Percentiles rank a stretch among this genome's conserved stretches.
phyloP scores from a whole-genome alignment of 2,329 filamentous ascomycete species.

The Byssochlamys sp. region DNA sequence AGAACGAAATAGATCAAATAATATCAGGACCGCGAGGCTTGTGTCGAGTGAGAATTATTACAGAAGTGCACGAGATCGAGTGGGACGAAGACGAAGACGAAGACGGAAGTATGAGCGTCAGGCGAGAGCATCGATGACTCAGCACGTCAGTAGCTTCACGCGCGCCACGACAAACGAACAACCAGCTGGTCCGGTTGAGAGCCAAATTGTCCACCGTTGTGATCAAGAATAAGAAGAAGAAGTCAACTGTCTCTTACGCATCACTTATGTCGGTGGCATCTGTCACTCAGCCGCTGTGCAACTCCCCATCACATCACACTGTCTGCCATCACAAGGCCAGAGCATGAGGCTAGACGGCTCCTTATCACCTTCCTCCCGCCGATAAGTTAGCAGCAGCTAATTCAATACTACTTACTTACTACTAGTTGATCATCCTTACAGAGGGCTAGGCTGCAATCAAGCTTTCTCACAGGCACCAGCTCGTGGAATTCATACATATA shows the following conservation, averaged over 20 bases:
- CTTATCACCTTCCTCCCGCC: not conserved
- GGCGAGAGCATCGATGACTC: slow-evolving; percentile 24
- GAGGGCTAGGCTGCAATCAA: not conserved
- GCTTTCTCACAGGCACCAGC: not conserved
- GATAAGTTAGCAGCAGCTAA: not conserved
- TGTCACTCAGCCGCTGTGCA: not conserved
- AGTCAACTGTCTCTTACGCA: not conserved
- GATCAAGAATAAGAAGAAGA: not conserved
- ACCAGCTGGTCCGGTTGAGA: not conserved
- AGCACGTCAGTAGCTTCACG: slow-evolving; percentile 9
- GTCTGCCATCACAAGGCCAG: not conserved
- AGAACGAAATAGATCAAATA: not conserved
- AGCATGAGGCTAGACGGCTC: not conserved
- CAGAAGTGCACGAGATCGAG: not conserved
- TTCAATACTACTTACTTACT: no score
- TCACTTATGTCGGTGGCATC: not conserved
- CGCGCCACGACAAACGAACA: not conserved
- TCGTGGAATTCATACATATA: not conserved
- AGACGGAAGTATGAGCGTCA: slow-evolving; percentile 11
- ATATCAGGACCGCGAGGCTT: not conserved
- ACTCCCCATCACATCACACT: not conserved
- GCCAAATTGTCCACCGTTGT: not conserved
- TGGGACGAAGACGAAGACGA: not conserved
- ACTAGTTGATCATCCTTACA: not conserved
- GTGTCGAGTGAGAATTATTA: not conserved